A percentile compares a stretch with the other conserved stretches of the same genome.
These are phyloP conservation scores for Globisporangium emineosum DNA, from an alignment of 352 stramenopile genomes.

Conservation along the genomic window DNA sequence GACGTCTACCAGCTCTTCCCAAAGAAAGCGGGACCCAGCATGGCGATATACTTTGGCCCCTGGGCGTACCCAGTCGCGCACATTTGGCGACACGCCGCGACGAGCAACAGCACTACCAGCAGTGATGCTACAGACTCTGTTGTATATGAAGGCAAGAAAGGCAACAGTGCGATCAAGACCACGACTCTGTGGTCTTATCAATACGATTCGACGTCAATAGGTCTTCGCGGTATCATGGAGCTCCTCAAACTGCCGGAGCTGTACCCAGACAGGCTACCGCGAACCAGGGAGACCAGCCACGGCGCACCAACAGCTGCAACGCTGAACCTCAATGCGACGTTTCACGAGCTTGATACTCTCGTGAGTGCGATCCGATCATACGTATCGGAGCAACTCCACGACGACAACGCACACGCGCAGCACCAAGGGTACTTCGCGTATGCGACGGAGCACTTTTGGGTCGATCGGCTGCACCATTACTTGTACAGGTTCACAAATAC, in stretches of 20 bases:
- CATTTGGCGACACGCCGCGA: slow-evolving; percentile 15
- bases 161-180: slow-evolving; percentile 8
- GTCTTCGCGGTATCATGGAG: slow-evolving; percentile 22
- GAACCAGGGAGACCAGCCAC: not conserved
- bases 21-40: slow-evolving; percentile 21
- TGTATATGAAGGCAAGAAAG: slow-evolving; percentile 21
- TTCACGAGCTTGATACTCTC: slow-evolving; percentile 37
- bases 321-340: slow-evolving; percentile 26
- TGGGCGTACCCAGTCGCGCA: slow-evolving; percentile 45
- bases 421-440: slow-evolving; percentile 15
- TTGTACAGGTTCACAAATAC: slow-evolving; percentile 5
- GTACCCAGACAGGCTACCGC: slow-evolving; percentile 11
- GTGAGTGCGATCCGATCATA: slow-evolving; percentile 12
- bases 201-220: slow-evolving; percentile 34
- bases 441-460: slow-evolving; percentile 23
- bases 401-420: not conserved
- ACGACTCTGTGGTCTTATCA: slow-evolving; percentile 32
- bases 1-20: slow-evolving; percentile 27
- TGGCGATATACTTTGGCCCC: slow-evolving; percentile 35
- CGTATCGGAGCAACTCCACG: slow-evolving; percentile 5
- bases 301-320: slow-evolving; percentile 5
- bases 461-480: slow-evolving; percentile 36
- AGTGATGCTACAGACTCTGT: not conserved
- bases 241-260: slow-evolving; percentile 24
- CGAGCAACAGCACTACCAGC: slow-evolving; percentile 1